These are phyloP conservation scores for Lyophyllum semitale DNA, from an alignment of 768 basidiomycete species.

Conservation along the genomic window DNA sequence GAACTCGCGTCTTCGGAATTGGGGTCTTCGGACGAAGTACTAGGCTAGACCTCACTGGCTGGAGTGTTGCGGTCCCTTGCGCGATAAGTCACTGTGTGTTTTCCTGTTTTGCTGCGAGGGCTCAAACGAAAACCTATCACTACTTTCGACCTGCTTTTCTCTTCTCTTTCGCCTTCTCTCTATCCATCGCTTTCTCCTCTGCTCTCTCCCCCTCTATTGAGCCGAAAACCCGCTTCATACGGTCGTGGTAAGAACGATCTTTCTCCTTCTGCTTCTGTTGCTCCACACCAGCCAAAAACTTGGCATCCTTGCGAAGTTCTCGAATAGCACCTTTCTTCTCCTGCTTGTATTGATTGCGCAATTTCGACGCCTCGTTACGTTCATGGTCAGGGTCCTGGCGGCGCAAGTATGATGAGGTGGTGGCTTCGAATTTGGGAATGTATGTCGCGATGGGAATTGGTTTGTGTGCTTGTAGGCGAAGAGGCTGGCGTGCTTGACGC, in stretches of 20 bases:
- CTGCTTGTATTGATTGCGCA: slow-evolving; percentile 89
- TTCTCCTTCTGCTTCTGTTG: slow-evolving; percentile 84
- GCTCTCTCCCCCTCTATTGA: slow-evolving; percentile 86
- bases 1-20: too few species aligned
- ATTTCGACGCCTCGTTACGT: slow-evolving; percentile 81
- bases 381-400: slow-evolving; percentile 91
- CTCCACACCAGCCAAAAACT: slow-evolving; percentile 88
- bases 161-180: slow-evolving; percentile 78
- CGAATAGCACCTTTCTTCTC: slow-evolving; percentile 96
- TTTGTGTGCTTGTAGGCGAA: slow-evolving; percentile 89
- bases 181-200: slow-evolving; percentile 91
- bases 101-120: not conserved
- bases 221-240: slow-evolving; percentile 81
- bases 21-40: too few species aligned
- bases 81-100: too few species aligned
- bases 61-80: too few species aligned
- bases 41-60: too few species aligned
- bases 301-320: slow-evolving; percentile 93
- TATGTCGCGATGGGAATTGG: slow-evolving; percentile 94
- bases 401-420: slow-evolving; percentile 73
- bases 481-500: slow-evolving; percentile 69
- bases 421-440: slow-evolving; percentile 88
- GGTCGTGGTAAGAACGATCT: slow-evolving; percentile 76
- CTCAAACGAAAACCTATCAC: not conserved
- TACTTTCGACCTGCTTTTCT: slow-evolving; percentile 76